A percentile compares a stretch with the other conserved stretches of the same genome.
Conservation (phyloP, 495 filamentous ascomycete genomes). For the Cetradonia linearis region DNA sequence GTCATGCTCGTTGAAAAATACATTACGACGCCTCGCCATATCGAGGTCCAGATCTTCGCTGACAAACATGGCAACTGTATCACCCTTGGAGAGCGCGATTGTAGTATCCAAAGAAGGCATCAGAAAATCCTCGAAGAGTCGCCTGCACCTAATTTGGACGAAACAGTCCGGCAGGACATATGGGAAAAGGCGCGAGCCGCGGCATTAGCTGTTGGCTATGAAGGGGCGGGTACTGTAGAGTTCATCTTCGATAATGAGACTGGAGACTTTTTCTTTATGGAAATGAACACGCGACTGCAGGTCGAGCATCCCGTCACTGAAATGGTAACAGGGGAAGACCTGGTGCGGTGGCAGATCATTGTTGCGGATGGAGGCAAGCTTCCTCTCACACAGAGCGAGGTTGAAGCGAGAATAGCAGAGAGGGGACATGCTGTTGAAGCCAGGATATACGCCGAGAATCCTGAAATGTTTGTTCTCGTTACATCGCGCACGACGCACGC, state of each 20-base stretch:
- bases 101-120: constrained; percentile 78
- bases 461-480: constrained; percentile 39
- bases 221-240: constrained; percentile 93
- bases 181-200: constrained; percentile 91
- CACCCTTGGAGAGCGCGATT: constrained; percentile 76
- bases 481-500: background rate
- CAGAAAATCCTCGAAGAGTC: constrained; percentile 98
- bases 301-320: constrained; percentile 98
- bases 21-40: constrained; percentile 85
- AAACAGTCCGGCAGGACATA: constrained; percentile 69
- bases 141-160: constrained; percentile 76
- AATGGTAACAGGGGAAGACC: constrained; percentile 88
- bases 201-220: constrained; percentile 84
- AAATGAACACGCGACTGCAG: constrained; percentile 97
- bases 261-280: constrained; percentile 96
- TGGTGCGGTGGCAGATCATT: constrained; percentile 93
- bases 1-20: constrained; percentile 97
- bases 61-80: constrained; percentile 81
- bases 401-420: constrained; percentile 64
- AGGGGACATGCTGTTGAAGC: constrained; percentile 87
- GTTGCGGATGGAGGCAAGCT: constrained; percentile 78
- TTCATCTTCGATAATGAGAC: constrained; percentile 98
- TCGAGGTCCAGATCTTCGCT: constrained; percentile 96
- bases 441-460: constrained; percentile 93
- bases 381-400: constrained; percentile 75